Conservation (phyloP, 2,329 filamentous ascomycete species). For the Calonectria honghensis region DNA sequence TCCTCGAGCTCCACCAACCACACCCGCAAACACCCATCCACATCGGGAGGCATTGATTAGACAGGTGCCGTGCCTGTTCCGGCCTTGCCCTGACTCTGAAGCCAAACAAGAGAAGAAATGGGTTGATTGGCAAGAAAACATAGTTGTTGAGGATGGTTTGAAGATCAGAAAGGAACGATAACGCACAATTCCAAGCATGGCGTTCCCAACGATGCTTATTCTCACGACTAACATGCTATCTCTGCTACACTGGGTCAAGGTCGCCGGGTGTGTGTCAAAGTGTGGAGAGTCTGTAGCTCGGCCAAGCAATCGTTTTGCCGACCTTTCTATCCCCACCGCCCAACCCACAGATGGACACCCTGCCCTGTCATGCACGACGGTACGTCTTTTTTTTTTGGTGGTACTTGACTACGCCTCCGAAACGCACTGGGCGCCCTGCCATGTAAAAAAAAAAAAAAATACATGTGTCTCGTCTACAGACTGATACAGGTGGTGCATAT, state of each 20-base stretch:
- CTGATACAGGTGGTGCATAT: constrained; percentile 23
- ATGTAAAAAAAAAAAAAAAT: neutral
- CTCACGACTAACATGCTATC: constrained; percentile 28
- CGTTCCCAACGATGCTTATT: constrained; percentile 26
- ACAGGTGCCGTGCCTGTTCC: constrained; percentile 5
- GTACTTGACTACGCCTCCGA: constrained; percentile 17
- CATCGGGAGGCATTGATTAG: constrained; percentile 31
- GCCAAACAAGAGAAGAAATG: neutral
- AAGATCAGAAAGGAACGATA: neutral
- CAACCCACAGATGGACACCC: constrained; percentile 11
- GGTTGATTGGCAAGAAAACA: neutral
- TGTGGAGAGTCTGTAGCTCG: constrained; percentile 24
- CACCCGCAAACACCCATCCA: constrained; percentile 43
- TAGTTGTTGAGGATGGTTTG: neutral
- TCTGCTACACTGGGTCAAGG: constrained; percentile 14
- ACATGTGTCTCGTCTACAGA: neutral
- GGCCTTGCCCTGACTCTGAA: constrained; percentile 18
- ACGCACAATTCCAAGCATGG: constrained; percentile 5
- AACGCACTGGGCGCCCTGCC: constrained; percentile 13
- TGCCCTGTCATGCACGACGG: constrained; percentile 27
- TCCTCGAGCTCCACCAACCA: constrained; percentile 37
- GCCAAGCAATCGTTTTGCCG: constrained; percentile 33
- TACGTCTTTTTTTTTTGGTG: constrained; percentile 1
- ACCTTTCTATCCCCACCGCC: constrained; percentile 16
- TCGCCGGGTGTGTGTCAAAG: constrained; percentile 7